Base-by-base conservation (phyloP, 768 basidiomycete species). In the Pisolithus albus region DNA sequence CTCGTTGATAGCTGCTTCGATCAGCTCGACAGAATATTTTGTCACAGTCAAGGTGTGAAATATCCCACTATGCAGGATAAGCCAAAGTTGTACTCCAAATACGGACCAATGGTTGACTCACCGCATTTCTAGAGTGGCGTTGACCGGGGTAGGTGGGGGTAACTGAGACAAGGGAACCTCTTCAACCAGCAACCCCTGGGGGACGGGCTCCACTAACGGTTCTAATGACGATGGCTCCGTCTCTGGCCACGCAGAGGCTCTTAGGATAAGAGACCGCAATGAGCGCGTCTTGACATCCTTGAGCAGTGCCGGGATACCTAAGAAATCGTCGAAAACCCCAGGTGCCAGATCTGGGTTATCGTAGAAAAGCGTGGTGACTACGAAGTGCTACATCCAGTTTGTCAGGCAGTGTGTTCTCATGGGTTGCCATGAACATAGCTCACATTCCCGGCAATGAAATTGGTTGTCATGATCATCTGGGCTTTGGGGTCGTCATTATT, bases 321-420 rank as follows among this genome's bases (percentile, higher is more conserved):
- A 13, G 13, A 82, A 67, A 8, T 36, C 51, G 13, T 69, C 63
- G 34, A 67, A 69, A 4, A 59, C 46, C 23, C 63, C 61, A 10
- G 50, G 28, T 28, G 62, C 66, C 21, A 59, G 58, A 15, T 53
- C 49, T 38, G 65, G 81, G 0, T 56, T 77, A 57, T 85, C 78
- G 56, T 86, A 84, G 64, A 85, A 86, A 21, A 85, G 47, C 3
- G 79, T 49, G 7, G 66, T 62, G 51, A 63, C 60, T 46, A 53
- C 52, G 30, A 58, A 16, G 18, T 30, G 46, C 32, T 36, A 19
- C 7, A 23, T 21, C 11, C 15, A 9, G 13, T n/a, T 30, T 46
- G n/a, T 18, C 15, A 46, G 7, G 7, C 30, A 15, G 21, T 18
- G 15, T 16, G 16, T 34, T 46, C 4, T n/a, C 16, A 18, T 34